phyloP scores from a whole-genome alignment of 192 early-diverging fungal genomes.

The Backusella tuberculispora region DNA sequence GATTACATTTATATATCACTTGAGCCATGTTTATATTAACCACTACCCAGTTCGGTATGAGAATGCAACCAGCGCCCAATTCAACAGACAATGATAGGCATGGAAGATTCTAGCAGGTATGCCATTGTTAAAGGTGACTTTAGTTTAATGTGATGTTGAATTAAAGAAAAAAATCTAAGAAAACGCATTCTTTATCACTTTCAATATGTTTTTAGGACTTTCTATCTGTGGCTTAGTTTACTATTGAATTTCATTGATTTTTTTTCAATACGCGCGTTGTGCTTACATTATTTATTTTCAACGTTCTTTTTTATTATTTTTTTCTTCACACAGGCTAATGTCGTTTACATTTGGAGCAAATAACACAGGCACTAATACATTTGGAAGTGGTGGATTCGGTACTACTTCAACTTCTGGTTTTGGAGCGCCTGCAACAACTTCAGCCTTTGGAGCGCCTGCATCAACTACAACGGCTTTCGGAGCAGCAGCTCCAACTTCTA shows the following conservation, averaged over 20 bases:
- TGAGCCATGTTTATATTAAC: no score
- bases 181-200: background rate
- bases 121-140: no score
- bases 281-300: background rate
- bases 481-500: background rate
- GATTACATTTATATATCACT: no score
- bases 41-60: no score
- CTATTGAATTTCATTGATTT: conserved; percentile 5
- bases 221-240: conserved; percentile 1
- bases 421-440: conserved; percentile 16
- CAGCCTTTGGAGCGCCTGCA: conserved; percentile 1
- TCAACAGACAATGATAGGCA: no score
- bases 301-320: background rate
- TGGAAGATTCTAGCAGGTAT: no score
- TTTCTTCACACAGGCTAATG: background rate
- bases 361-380: background rate
- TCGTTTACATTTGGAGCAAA: conserved; percentile 30
- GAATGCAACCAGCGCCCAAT: no score
- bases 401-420: background rate
- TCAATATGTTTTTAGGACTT: background rate
- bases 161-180: no score
- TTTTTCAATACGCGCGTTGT: conserved; percentile 8
- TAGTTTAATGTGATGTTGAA: no score
- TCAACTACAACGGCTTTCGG: conserved; percentile 15
- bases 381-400: background rate